These are phyloP conservation scores for Bifiguratus adelaidae DNA, from an alignment of 192 early-diverging fungal genomes.

Conservation along the genomic window DNA sequence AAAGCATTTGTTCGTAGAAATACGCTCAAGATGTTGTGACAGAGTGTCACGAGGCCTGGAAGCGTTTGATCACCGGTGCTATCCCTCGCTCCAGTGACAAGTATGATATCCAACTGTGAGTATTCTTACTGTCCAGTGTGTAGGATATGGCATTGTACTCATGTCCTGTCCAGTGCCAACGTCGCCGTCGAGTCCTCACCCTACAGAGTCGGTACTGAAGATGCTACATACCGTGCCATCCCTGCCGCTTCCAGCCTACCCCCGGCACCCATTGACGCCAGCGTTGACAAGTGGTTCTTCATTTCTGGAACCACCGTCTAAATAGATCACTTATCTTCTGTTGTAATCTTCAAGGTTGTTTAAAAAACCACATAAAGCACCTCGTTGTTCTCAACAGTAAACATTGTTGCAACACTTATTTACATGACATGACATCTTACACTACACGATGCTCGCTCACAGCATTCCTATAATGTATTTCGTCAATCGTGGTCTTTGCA, in stretches of 20 bases:
- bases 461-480: slow-evolving; percentile 31
- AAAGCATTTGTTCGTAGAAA: slow-evolving; percentile 22
- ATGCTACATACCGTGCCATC: slow-evolving; percentile 42
- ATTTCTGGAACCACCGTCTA: slow-evolving; percentile 32
- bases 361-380: too few relatives aligned
- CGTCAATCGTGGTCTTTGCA: slow-evolving; percentile 31
- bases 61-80: slow-evolving; percentile 56
- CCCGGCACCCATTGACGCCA: slow-evolving; percentile 65
- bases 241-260: slow-evolving; percentile 46
- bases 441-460: too few relatives aligned
- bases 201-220: slow-evolving; percentile 48
- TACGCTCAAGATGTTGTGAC: slow-evolving; percentile 80
- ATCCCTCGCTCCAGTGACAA: slow-evolving; percentile 26
- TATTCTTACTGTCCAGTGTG: background rate
- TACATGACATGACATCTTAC: too few relatives aligned
- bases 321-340: too few relatives aligned
- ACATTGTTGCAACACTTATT: too few relatives aligned
- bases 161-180: slow-evolving; percentile 40
- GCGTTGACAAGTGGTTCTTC: slow-evolving; percentile 99
- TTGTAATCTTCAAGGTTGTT: too few relatives aligned
- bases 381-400: too few relatives aligned
- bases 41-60: slow-evolving; percentile 93
- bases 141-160: background rate
- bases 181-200: slow-evolving; percentile 61
- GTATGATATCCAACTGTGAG: slow-evolving; percentile 60